phyloP scores from a whole-genome alignment of 225 moss, liverwort and hornwort genomes.

The Sphagnum tenellum region DNA sequence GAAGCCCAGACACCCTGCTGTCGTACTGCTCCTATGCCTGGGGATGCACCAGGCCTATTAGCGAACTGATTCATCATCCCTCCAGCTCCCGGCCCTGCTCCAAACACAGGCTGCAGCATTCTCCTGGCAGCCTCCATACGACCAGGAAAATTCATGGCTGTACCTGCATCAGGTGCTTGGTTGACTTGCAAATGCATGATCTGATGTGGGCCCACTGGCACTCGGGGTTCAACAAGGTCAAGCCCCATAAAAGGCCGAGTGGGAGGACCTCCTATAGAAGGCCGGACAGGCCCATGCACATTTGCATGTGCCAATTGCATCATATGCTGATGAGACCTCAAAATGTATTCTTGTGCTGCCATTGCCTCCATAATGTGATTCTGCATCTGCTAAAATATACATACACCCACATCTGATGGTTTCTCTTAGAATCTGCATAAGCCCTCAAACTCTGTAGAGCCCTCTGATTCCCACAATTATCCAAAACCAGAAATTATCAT shows the following conservation, averaged over 20 bases:
- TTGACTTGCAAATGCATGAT: conserved; percentile 51
- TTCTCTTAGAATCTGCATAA: too few species aligned
- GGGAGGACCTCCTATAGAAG: conserved; percentile 34
- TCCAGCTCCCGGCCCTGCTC: conserved; percentile 28
- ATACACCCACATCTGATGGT: too few species aligned
- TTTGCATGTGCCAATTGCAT: conserved; percentile 61
- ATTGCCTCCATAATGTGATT: conserved; percentile 55
- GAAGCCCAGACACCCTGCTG: conserved; percentile 46
- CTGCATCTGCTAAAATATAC: conserved; percentile 37
- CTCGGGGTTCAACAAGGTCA: conserved; percentile 41
- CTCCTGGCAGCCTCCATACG: conserved; percentile 43
- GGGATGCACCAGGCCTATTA: conserved; percentile 30
- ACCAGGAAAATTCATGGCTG: conserved; percentile 41
- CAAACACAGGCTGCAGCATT: conserved; percentile 29
- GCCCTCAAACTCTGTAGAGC: too few species aligned
- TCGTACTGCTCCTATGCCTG: conserved; percentile 38
- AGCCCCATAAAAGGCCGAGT: conserved; percentile 54
- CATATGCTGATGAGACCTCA: conserved; percentile 61
- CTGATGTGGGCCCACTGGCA: conserved; percentile 35
- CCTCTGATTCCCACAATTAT: too few species aligned
- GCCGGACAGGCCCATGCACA: conserved; percentile 41
- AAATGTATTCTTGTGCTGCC: conserved; percentile 59
- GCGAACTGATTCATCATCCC: conserved; percentile 29
- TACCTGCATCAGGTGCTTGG: conserved; percentile 41
- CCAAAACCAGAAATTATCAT: too few species aligned